Evolutionary conservation across 441 rosid species (phyloP).

Genomic region (Erysimum cheiri): DNA sequence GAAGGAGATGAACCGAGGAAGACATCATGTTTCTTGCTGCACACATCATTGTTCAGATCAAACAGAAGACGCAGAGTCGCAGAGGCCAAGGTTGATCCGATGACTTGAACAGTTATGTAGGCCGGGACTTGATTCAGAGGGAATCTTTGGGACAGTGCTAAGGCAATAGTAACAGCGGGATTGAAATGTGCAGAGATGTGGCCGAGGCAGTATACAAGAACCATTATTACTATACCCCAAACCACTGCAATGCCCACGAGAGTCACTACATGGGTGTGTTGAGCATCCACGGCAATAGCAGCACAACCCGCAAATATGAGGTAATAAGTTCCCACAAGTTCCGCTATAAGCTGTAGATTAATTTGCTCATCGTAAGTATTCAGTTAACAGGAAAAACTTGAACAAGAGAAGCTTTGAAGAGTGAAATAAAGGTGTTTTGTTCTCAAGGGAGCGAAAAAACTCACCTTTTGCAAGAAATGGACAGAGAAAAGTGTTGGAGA

Average conservation of each 20-base stretch:
- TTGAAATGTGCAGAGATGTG: slow-evolving; percentile 46
- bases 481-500: slow-evolving; percentile 19
- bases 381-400: slow-evolving; percentile 1
- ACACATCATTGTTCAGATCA: slow-evolving; percentile 38
- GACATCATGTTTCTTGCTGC: slow-evolving; percentile 46
- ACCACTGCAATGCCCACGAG: slow-evolving; percentile 44
- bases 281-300: slow-evolving; percentile 43
- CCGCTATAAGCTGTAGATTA: slow-evolving; percentile 36
- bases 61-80: slow-evolving; percentile 43
- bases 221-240: slow-evolving; percentile 44
- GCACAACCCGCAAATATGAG: slow-evolving; percentile 46
- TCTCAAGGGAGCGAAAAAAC: background rate
- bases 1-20: slow-evolving; percentile 44
- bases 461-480: slow-evolving; percentile 43
- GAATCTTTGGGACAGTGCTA: slow-evolving; percentile 27
- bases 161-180: slow-evolving; percentile 43
- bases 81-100: slow-evolving; percentile 44
- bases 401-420: background rate
- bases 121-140: slow-evolving; percentile 41
- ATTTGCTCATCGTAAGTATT: background rate
- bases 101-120: slow-evolving; percentile 42
- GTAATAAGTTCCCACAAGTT: slow-evolving; percentile 43
- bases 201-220: slow-evolving; percentile 45
- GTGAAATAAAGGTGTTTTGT: background rate
- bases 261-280: slow-evolving; percentile 37